Conservation (phyloP, 768 basidiomycete species). For the Gloeostereum incarnatum region DNA sequence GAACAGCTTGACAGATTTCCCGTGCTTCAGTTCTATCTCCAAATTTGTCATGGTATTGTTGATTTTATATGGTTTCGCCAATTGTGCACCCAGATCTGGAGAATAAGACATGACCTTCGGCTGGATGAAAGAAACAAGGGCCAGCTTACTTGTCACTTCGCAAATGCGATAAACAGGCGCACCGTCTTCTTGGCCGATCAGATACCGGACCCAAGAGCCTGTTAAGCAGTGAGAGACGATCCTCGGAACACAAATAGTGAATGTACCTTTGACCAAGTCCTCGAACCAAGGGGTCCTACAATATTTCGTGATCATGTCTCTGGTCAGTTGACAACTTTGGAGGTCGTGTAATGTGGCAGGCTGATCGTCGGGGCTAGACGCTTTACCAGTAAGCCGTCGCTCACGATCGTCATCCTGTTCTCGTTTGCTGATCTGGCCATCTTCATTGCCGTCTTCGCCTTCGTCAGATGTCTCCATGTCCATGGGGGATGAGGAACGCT, state of each 20-base stretch:
- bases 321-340: constrained; percentile 50
- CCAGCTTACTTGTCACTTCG: constrained; percentile 59
- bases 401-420: constrained; percentile 70
- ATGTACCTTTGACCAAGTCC: constrained; percentile 64
- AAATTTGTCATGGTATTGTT: constrained; percentile 59
- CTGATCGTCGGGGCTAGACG: constrained; percentile 30
- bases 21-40: constrained; percentile 69
- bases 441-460: constrained; percentile 78
- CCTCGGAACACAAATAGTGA: constrained; percentile 1
- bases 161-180: constrained; percentile 73
- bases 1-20: constrained; percentile 50
- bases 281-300: constrained; percentile 79
- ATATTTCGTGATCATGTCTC: constrained; percentile 64
- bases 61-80: constrained; percentile 61
- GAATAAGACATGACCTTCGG: constrained; percentile 6
- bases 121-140: constrained; percentile 1
- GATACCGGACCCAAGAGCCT: constrained; percentile 85
- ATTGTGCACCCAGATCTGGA: constrained; percentile 39
- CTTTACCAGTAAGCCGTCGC: constrained; percentile 36
- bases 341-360: constrained; percentile 52
- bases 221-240: constrained; percentile 5
- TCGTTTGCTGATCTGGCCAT: constrained; percentile 66
- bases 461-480: constrained; percentile 85
- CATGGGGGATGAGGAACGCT: constrained; percentile 73
- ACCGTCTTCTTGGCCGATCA: constrained; percentile 57